Evolutionary conservation across 2,329 filamentous ascomycete species (phyloP), one percentile per base, ranked within the genome.

Genomic region (Diaporthe caulivora): DNA sequence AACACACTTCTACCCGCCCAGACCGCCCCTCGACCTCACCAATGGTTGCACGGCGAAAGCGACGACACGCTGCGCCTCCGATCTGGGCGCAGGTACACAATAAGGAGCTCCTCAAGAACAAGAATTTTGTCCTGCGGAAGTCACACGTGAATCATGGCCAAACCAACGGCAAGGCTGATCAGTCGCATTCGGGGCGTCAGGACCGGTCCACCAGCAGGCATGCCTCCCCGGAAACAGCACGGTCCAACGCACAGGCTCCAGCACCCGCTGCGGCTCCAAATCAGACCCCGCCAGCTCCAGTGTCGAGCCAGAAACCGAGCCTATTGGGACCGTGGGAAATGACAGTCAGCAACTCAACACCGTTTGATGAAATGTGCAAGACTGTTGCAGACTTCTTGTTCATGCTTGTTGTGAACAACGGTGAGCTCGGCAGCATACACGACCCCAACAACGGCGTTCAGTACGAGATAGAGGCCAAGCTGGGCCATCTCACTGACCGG

Each of bases 381-480:
- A 82, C 87, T 24, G 88, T 97, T n/a, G 94, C 93, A 75, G 94
- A 97, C 80, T 97, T 95, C 78, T 85, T 98, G 15, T 97, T 92
- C 80, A 81, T 90, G 62, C 87, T 93, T 71, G 92, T 97, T 24
- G 87, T 97, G 9, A 85, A 88, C 68, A 91, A 91, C 75, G 86
- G 89, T n/a, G 90, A 94, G 76, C 87, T 92, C 49, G 88, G 88
- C 42, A 91, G 93, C 77, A 89, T 93, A 26, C 83, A 86, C 21
- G 88, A 89, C 68, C 87, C 62, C 47, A 67, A 67, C 47, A 67
- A 89, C 21, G 72, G 72, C 42, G 92, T 95, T 18, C 89, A 94
- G 74, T 92, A 98, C 70, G 97, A 99, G 83, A 94, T 99, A 71
- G 97, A 99, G 84, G 97, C 95, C 13, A 98, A 98, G 82, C 87